Evolutionary conservation across 495 filamentous ascomycete genomes (phyloP).

Genomic region (Podospora sp.): DNA sequence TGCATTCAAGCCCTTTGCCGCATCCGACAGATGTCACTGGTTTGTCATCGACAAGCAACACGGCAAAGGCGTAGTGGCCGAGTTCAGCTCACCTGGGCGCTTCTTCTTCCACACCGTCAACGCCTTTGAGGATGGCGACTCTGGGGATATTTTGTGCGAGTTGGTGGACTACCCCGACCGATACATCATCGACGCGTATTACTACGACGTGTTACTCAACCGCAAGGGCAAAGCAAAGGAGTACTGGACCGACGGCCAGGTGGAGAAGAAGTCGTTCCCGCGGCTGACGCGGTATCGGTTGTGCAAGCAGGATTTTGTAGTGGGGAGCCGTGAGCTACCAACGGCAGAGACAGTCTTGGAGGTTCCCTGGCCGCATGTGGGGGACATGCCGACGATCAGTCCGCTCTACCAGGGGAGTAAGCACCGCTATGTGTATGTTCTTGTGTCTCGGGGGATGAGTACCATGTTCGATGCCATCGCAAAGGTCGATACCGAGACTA

Average conservation of each 20-base stretch:
- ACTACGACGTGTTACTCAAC: conserved; percentile 62
- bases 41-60: conserved; percentile 64
- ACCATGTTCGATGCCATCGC: conserved; percentile 67
- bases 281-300: conserved; percentile 48
- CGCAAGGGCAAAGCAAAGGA: conserved; percentile 27
- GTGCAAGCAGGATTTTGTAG: neutral
- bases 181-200: conserved; percentile 58
- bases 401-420: conserved; percentile 53
- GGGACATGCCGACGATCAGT: conserved; percentile 73
- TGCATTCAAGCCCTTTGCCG: conserved; percentile 56
- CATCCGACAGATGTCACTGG: conserved; percentile 59
- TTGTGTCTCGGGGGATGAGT: conserved; percentile 58
- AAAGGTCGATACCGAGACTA: conserved; percentile 66
- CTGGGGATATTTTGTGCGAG: conserved; percentile 52
- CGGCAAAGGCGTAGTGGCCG: conserved; percentile 59
- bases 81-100: conserved; percentile 60
- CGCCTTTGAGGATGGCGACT: conserved; percentile 61
- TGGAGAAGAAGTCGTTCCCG: conserved; percentile 38
- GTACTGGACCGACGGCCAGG: conserved; percentile 37
- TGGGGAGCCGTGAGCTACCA: neutral
- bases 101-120: conserved; percentile 81
- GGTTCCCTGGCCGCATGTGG: conserved; percentile 42
- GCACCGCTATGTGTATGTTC: conserved; percentile 67
- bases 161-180: conserved; percentile 56
- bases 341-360: conserved; percentile 2